Evolutionary conservation across 306 rosid genomes (phyloP), one percentile per base, ranked within the genome.

Genomic region (Cucurbita argyrosperma): DNA sequence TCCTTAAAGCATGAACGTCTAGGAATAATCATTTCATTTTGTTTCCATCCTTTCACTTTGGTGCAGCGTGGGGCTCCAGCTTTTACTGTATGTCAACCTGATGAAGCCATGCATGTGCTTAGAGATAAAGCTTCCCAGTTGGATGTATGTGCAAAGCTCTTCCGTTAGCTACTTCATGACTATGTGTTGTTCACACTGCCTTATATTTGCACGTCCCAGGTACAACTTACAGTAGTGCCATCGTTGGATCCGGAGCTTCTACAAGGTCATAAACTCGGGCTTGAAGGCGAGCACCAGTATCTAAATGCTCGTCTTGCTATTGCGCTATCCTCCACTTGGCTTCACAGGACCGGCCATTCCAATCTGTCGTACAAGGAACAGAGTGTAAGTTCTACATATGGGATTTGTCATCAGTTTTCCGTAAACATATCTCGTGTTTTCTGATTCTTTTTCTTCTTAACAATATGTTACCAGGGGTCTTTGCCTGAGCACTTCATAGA

Each of bases 261-360:
- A 57, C 82, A 85, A 71, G 98, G 94, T 79, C 59, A 19, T 80
- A 90, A 75, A 76, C 90, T 94, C 77, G 97, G 90, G 79, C 98
- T 94, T 82, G 97, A 84, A 85, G 98, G 98, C 19, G 96, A 90
- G 81, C 97, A 90, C 84, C 98, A 94, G 80, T 88, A 85, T 88
- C 39, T 84, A 77, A 94, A 94, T 87, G 98, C 98, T 74, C 90
- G 96, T 72, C 98, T 94, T 74, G 94, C 98, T 52, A 74, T 89
- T 80, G 90, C 92, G 60, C 85, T 94, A 46, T 87, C 90, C 86
- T 90, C 87, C 73, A 80, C 86, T n/a, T 94, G 98, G 98, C 90
- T 94, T 78, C 83, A 87, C 80, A 85, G 83, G 78, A 87, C 88
- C 23, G 92, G 95, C 51, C 88, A 83, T 77, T 81, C 74, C 78